These are phyloP conservation scores for Croton laevigatus DNA, from an alignment of 441 rosid species.

Conservation along the genomic window DNA sequence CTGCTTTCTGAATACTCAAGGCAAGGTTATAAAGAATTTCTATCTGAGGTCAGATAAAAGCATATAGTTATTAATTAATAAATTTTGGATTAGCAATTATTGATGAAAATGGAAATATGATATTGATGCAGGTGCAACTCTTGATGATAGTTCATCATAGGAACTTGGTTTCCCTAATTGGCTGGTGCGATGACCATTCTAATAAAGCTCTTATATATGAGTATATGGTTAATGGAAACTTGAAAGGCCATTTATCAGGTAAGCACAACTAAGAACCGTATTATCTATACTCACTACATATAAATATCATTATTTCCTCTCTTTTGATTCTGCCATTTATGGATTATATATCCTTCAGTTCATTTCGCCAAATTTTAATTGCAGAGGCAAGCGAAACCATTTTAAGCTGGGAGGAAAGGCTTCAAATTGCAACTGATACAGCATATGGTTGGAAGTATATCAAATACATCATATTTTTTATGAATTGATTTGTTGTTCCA, in stretches of 20 bases:
- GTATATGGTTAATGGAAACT: slow-evolving; percentile 17
- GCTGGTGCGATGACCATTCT: slow-evolving; percentile 10
- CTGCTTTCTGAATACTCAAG: slow-evolving; percentile 37
- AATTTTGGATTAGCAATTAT: neutral
- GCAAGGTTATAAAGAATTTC: slow-evolving; percentile 49
- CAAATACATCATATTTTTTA: too few species aligned
- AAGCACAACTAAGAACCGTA: neutral
- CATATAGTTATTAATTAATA: neutral
- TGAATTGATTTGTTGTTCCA: neutral
- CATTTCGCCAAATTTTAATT: neutral
- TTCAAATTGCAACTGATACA: slow-evolving; percentile 47
- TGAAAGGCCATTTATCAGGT: slow-evolving; percentile 15
- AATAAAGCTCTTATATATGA: slow-evolving; percentile 19
- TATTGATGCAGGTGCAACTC: slow-evolving; percentile 1
- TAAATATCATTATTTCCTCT: too few species aligned
- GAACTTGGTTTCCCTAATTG: slow-evolving; percentile 18
- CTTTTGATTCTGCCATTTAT: too few species aligned
- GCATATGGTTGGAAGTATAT: slow-evolving; percentile 38
- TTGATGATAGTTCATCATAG: slow-evolving; percentile 14
- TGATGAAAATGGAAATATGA: too few species aligned
- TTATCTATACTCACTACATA: too few species aligned
- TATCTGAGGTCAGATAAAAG: slow-evolving; percentile 34
- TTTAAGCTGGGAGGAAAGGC: slow-evolving; percentile 38
- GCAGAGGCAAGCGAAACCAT: slow-evolving; percentile 20
- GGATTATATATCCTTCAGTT: too few species aligned